Evolutionary conservation across 2,329 filamentous ascomycete genomes (phyloP), one percentile per base, ranked within the genome.

Genomic region (Aspergillus brasiliensis): DNA sequence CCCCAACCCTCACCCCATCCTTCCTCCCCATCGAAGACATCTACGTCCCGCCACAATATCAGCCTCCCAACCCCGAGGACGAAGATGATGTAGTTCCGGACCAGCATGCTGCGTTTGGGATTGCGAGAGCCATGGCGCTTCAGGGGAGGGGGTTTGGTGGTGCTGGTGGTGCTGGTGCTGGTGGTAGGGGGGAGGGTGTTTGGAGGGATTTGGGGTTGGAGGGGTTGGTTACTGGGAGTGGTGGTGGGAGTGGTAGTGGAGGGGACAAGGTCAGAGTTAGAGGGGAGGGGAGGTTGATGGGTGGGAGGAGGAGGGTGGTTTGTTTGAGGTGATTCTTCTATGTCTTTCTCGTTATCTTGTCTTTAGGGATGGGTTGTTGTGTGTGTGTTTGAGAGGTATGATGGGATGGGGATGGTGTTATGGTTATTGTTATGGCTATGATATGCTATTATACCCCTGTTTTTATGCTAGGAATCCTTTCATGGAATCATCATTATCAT

Each of bases 61-160:
- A 88, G 68, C 86, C 86, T 0, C 73, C 86, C 13, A 88, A 88
- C 62, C 86, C 86, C 0, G 86, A 88, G 69, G 86, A 88, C 63
- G 86, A 89, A 71, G 86, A 88, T 62, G 86, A 88, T 65, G 84
- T 88, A 2, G 86, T 88, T 13, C 86, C 86, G 0, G 86, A 88
- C 65, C 86, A 88, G 73, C 86, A 88, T 72, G 86, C 86, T 0
- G 86, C 86, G 2, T 89, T 88, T 74, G 86, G 86, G 1, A 89
- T 89, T 60, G 81, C 84, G 71, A 77, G 86, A 44, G 86, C 86
- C 0, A 87, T 86, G 68, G 79, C 31, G 31, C 1, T 34, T 11
- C 31, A 61, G 76, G 78, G 52, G 83, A 84, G 73, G 77, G 79
- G 4, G 80, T 81, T 2, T 88, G 86, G 86, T 87, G 65, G 66